Evolutionary conservation across 768 basidiomycete genomes (phyloP).

Genomic region (Leccinum olivaceopallidum): DNA sequence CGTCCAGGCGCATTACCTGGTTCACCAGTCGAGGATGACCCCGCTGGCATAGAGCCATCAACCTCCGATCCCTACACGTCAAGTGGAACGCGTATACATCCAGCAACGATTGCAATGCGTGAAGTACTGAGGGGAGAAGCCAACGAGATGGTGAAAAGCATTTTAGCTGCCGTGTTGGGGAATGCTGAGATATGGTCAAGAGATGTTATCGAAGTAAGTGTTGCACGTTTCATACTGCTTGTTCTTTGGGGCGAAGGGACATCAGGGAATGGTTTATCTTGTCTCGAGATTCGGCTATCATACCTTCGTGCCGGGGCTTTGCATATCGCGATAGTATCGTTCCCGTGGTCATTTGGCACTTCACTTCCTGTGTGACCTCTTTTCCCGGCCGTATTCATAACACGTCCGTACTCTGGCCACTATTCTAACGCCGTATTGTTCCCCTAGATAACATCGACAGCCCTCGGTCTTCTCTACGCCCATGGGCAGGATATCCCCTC

Average conservation of each 20-base stretch:
- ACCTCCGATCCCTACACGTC: slow-evolving; percentile 43
- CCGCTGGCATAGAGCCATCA: slow-evolving; percentile 3
- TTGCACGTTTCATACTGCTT: slow-evolving; percentile 5
- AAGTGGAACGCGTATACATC: slow-evolving; percentile 49
- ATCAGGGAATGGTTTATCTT: slow-evolving; percentile 46
- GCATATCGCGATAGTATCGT: slow-evolving; percentile 25
- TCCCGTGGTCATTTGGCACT: slow-evolving; percentile 47
- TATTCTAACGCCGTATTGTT: slow-evolving; percentile 22
- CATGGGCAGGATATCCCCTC: slow-evolving; percentile 24
- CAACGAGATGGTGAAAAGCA: slow-evolving; percentile 70
- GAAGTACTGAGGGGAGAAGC: slow-evolving; percentile 65
- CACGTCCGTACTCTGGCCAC: not conserved
- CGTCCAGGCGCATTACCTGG: slow-evolving; percentile 30
- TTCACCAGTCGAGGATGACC: slow-evolving; percentile 9
- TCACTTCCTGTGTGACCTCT: slow-evolving; percentile 5
- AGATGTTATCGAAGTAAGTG: slow-evolving; percentile 45
- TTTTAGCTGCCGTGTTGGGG: slow-evolving; percentile 32
- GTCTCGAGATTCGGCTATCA: slow-evolving; percentile 39
- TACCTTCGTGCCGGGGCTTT: not conserved
- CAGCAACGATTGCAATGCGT: slow-evolving; percentile 68
- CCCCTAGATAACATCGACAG: slow-evolving; percentile 28
- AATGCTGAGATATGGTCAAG: slow-evolving; percentile 57
- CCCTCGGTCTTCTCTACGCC: slow-evolving; percentile 31
- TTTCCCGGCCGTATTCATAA: not conserved
- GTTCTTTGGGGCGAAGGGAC: slow-evolving; percentile 1